Conservation (phyloP, 2,329 filamentous ascomycete genomes). For the Alternaria solani region DNA sequence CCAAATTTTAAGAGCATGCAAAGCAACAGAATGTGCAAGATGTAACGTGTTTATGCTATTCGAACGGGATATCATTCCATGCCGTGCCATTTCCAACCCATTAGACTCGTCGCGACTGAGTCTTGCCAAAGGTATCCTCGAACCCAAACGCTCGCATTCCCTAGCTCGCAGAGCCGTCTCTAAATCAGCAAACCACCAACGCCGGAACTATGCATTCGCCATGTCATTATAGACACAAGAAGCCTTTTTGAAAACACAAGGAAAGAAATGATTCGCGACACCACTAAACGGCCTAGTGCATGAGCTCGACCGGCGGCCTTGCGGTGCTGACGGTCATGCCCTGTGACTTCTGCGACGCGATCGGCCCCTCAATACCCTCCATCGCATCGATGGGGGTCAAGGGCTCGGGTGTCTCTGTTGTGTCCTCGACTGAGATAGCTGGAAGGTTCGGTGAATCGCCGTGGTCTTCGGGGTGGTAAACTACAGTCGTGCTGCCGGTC, state of each 20-base stretch:
- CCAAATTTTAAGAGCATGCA: not conserved
- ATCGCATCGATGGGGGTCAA: constrained; percentile 58
- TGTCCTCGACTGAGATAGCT: constrained; percentile 71
- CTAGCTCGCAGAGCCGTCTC: constrained; percentile 5
- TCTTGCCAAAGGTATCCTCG: not conserved
- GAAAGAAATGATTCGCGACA: constrained; percentile 12
- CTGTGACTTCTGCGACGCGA: constrained; percentile 45
- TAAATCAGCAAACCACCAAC: constrained; percentile 24
- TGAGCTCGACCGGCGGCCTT: constrained; percentile 52
- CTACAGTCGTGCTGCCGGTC: constrained; percentile 65
- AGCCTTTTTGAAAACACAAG: constrained; percentile 26
- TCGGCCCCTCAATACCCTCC: constrained; percentile 48
- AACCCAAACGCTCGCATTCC: not conserved
- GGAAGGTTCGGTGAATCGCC: constrained; percentile 67
- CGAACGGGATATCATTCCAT: not conserved
- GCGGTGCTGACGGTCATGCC: constrained; percentile 46
- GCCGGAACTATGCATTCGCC: constrained; percentile 34
- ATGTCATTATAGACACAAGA: constrained; percentile 2
- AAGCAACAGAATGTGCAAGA: not conserved
- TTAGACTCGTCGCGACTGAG: not conserved
- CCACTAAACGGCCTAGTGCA: constrained; percentile 31
- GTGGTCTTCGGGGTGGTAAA: constrained; percentile 70
- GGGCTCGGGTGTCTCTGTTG: constrained; percentile 57
- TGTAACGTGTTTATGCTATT: constrained; percentile 9
- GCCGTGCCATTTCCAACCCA: not conserved